A percentile compares a stretch with the other conserved stretches of the same genome.
Conservation (phyloP, 2,329 filamentous ascomycete genomes). For the Botryotinia convoluta region DNA sequence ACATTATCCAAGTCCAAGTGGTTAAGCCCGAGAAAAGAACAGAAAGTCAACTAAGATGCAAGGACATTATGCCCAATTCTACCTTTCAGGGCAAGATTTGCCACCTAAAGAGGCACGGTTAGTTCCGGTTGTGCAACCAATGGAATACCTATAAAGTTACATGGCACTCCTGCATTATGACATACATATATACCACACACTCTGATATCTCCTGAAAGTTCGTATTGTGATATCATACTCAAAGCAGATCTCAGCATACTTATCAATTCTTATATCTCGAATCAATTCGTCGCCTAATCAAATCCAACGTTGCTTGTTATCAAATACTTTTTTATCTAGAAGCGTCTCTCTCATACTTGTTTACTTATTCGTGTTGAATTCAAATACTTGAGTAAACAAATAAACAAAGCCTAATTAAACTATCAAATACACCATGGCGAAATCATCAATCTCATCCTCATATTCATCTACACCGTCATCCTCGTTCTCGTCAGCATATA, state of each 20-base stretch:
- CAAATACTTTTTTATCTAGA: not conserved
- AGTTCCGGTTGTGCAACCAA: not conserved
- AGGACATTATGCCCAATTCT: not conserved
- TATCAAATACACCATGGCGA: not conserved
- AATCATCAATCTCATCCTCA: not conserved
- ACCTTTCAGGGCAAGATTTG: not conserved
- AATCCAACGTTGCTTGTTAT: not conserved
- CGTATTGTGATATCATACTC: not conserved
- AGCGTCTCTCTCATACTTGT: not conserved
- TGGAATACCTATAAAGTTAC: not conserved
- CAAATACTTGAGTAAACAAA: not conserved
- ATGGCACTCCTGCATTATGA: slow-evolving; percentile 1
- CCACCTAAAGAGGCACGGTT: not conserved
- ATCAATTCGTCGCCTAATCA: not conserved
- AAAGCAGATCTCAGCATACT: not conserved
- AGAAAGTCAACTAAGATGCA: not conserved
- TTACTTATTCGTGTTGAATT: not conserved
- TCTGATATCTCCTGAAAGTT: not conserved
- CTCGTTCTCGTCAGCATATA: not conserved
- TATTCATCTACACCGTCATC: not conserved
- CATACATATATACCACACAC: not conserved
- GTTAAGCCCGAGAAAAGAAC: not conserved
- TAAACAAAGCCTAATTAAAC: not conserved
- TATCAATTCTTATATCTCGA: not conserved
- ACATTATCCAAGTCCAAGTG: not conserved